These are phyloP conservation scores for Geotrichum phurueaensis DNA, from an alignment of 1,139 yeast species.

Conservation along the genomic window DNA sequence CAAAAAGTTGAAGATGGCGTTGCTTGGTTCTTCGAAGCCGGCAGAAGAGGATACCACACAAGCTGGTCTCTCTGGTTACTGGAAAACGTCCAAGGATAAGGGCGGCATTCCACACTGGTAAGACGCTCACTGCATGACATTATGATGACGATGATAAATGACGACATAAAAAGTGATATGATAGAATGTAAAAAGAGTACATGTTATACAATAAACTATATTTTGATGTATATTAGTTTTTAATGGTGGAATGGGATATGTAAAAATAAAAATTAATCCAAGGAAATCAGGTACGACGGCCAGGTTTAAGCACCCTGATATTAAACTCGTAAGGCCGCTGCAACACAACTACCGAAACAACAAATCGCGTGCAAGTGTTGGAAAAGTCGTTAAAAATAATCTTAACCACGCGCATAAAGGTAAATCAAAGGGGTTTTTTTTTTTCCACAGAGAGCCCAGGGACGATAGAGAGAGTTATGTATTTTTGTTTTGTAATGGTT, in stretches of 20 bases:
- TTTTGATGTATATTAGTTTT: neutral
- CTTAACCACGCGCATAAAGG: neutral
- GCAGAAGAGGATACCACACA: constrained; percentile 13
- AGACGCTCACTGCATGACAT: neutral
- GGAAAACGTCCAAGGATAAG: constrained; percentile 24
- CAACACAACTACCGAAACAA: neutral
- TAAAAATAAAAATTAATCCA: no score
- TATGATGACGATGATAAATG: neutral
- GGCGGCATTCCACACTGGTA: constrained; percentile 28
- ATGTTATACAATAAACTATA: neutral
- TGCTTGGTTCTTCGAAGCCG: constrained; percentile 14
- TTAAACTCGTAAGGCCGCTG: neutral
- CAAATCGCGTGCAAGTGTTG: neutral
- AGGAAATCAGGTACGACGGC: neutral
- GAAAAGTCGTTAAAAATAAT: neutral
- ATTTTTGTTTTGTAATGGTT: no score
- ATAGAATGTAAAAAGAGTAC: neutral
- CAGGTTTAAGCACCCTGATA: neutral
- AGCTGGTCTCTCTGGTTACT: constrained; percentile 27
- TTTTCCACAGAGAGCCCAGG: no score
- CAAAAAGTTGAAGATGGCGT: constrained; percentile 9
- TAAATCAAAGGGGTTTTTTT: no score
- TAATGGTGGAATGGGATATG: no score
- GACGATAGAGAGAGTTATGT: no score
- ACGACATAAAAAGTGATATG: neutral